A percentile compares a stretch with the other conserved stretches of the same genome.
phyloP scores from a whole-genome alignment of 1,139 yeast genomes.

The Entelexis paramagnoliae region DNA sequence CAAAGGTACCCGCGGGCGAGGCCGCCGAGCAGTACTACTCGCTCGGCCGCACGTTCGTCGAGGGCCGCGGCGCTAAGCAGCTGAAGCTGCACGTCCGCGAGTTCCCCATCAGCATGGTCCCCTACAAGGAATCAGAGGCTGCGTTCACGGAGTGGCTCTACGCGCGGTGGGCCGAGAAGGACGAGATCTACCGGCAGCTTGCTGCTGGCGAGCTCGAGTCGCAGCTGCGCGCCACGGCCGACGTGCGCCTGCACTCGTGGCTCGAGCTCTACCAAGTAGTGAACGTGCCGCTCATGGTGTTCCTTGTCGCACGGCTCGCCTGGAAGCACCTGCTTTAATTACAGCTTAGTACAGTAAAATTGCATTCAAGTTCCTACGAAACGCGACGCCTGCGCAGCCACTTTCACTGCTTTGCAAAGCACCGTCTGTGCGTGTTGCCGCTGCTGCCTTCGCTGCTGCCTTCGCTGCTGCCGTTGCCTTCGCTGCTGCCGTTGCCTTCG shows the following conservation, averaged over 20 bases:
- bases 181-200: conserved; percentile 45
- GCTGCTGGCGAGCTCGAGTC: conserved; percentile 9
- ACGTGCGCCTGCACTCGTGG: conserved; percentile 7
- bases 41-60: conserved; percentile 50
- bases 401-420: too few species aligned
- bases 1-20: conserved; percentile 47
- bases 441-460: too few species aligned
- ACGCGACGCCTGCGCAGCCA: too few species aligned
- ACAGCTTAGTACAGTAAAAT: too few species aligned
- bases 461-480: too few species aligned
- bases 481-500: too few species aligned
- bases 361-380: too few species aligned
- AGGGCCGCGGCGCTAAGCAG: conserved; percentile 59
- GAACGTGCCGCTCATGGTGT: conserved; percentile 16
- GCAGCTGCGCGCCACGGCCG: conserved; percentile 11
- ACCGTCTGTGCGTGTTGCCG: too few species aligned
- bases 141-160: conserved; percentile 70
- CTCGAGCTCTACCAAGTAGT: conserved; percentile 18
- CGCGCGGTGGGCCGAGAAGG: conserved; percentile 71
- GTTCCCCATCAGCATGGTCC: conserved; percentile 51
- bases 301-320: conserved; percentile 10
- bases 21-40: conserved; percentile 68
- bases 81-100: conserved; percentile 58
- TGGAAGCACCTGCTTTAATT: not conserved
- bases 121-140: conserved; percentile 42